A percentile compares a stretch with the other conserved stretches of the same genome.
phyloP scores from a whole-genome alignment of 345 rosid genomes.

The Rhodamnia argentea region DNA sequence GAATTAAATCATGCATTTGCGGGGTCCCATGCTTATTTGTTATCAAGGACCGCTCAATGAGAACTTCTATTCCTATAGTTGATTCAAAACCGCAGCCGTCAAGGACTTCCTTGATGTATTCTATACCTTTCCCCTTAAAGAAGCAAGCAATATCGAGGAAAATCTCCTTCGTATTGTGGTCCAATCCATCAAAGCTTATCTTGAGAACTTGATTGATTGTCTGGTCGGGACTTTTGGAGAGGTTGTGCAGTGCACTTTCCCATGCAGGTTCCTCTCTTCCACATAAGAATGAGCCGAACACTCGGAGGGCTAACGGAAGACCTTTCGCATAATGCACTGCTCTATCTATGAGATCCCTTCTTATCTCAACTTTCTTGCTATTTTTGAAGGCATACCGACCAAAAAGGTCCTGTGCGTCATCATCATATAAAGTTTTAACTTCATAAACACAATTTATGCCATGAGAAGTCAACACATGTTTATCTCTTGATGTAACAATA shows the following conservation, averaged over 20 bases:
- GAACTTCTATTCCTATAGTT: neutral
- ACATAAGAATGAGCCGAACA: neutral
- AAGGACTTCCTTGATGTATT: neutral
- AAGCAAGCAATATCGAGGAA: neutral
- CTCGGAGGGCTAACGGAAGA: neutral
- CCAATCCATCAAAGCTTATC: neutral
- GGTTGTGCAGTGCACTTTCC: neutral
- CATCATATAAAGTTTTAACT: accelerated
- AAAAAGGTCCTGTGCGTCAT: neutral
- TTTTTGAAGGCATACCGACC: accelerated
- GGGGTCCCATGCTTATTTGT: too few species aligned
- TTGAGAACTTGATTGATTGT: neutral
- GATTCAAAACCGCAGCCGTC: neutral
- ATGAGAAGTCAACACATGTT: neutral
- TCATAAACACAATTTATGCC: accelerated
- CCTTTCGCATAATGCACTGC: accelerated
- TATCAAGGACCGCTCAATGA: too few species aligned
- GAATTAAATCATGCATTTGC: too few species aligned
- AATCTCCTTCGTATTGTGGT: neutral
- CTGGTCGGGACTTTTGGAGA: accelerated
- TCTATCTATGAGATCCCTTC: neutral
- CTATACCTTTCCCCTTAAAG: neutral
- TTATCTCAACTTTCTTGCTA: neutral
- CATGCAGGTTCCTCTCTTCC: neutral
- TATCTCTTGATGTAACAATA: neutral